Conservation (phyloP, 345 rosid species). For the Brassica cretica region DNA sequence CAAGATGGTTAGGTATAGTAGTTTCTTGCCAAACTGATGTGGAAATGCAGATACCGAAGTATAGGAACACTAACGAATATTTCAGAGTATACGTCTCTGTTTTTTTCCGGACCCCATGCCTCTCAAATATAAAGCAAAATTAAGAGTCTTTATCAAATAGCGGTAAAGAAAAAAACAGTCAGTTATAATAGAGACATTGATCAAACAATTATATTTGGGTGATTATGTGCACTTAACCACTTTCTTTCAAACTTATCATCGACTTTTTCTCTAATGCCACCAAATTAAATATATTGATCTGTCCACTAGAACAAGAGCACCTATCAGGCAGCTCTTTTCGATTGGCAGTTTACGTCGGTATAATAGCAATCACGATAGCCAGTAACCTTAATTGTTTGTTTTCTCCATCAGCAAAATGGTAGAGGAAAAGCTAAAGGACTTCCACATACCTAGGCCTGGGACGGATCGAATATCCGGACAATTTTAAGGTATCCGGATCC, state of each 20-base stretch:
- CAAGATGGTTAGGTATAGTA: background rate
- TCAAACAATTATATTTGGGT: background rate
- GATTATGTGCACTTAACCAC: slow-evolving; percentile 36
- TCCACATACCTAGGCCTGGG: slow-evolving; percentile 9
- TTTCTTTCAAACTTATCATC: slow-evolving; percentile 28
- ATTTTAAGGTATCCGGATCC: no score
- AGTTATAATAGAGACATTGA: background rate
- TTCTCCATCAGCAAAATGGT: background rate
- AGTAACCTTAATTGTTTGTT: background rate
- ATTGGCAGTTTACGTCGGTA: slow-evolving; percentile 33
- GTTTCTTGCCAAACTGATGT: background rate
- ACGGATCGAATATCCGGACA: no score
- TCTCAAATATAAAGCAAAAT: background rate
- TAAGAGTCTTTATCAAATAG: background rate
- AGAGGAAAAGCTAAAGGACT: slow-evolving; percentile 16
- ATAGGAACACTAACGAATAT: no score
- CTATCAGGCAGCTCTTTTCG: slow-evolving; percentile 28
- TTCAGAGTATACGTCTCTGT: background rate
- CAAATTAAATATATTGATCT: background rate
- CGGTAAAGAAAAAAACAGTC: background rate
- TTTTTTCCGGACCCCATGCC: background rate
- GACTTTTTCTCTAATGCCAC: background rate
- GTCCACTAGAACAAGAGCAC: background rate
- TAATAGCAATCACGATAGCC: slow-evolving; percentile 18
- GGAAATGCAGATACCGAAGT: background rate